These are phyloP conservation scores for Curvularia sp. DNA, from an alignment of 2,329 filamentous ascomycete species.

Conservation along the genomic window DNA sequence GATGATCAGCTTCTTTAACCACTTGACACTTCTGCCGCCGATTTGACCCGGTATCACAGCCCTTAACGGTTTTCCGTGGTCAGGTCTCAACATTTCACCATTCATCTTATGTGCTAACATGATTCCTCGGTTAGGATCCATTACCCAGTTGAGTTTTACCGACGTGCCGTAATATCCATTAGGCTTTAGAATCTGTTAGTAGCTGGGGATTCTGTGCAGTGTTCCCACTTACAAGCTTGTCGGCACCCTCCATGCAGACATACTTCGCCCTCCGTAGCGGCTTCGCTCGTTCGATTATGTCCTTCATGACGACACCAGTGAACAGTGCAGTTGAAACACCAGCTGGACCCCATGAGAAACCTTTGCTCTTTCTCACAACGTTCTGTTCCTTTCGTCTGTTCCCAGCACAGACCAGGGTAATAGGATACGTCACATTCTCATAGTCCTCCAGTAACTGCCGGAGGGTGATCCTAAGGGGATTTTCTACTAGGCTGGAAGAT, in stretches of 20 bases:
- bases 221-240: constrained; percentile 65
- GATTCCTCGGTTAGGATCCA: constrained; percentile 82
- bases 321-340: constrained; percentile 87
- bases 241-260: constrained; percentile 90
- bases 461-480: constrained; percentile 74
- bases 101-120: constrained; percentile 94
- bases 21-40: constrained; percentile 90
- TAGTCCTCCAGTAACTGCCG: constrained; percentile 75
- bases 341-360: constrained; percentile 91
- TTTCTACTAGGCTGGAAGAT: constrained; percentile 69
- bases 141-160: constrained; percentile 84
- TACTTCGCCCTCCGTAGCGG: constrained; percentile 76
- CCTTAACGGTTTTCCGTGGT: constrained; percentile 84
- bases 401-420: constrained; percentile 90
- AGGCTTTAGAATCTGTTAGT: constrained; percentile 57
- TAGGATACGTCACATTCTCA: constrained; percentile 81
- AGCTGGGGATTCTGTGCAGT: background rate
- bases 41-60: constrained; percentile 90
- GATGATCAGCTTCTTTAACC: constrained; percentile 81
- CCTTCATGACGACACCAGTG: constrained; percentile 79
- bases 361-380: constrained; percentile 85
- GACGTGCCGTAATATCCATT: constrained; percentile 91
- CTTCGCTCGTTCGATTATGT: constrained; percentile 72
- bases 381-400: constrained; percentile 95
- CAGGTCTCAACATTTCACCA: constrained; percentile 77